Evolutionary conservation across 306 rosid species (phyloP).

Genomic region (Prunus mume): DNA sequence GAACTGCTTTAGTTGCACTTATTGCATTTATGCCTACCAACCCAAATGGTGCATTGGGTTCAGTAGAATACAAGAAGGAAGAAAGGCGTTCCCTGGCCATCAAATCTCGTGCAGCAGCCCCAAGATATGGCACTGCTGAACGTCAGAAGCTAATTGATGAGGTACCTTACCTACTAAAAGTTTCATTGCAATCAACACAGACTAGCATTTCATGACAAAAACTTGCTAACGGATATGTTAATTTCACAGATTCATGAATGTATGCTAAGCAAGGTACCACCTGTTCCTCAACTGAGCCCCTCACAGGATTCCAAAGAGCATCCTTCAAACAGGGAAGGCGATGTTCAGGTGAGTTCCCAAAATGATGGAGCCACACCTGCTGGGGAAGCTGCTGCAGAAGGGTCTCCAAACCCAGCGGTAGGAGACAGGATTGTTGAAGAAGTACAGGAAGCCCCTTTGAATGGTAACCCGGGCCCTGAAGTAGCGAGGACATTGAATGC

Average conservation of each 20-base stretch:
- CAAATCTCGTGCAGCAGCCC: slow-evolving; percentile 81
- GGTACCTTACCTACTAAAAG: slow-evolving; percentile 22
- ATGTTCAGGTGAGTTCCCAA: slow-evolving; percentile 33
- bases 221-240: neutral
- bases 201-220: neutral
- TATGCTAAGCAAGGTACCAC: slow-evolving; percentile 76
- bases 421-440: slow-evolving; percentile 59
- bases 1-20: slow-evolving; percentile 93
- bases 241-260: slow-evolving; percentile 72
- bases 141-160: slow-evolving; percentile 81
- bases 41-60: slow-evolving; percentile 94
- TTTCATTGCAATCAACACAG: neutral
- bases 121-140: slow-evolving; percentile 71
- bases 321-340: slow-evolving; percentile 33
- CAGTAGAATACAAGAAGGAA: slow-evolving; percentile 87
- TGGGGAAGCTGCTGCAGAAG: slow-evolving; percentile 39
- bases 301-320: slow-evolving; percentile 44
- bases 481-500: slow-evolving; percentile 35
- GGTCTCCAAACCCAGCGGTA: slow-evolving; percentile 28
- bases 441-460: slow-evolving; percentile 33
- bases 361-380: slow-evolving; percentile 36
- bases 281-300: slow-evolving; percentile 55
- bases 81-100: slow-evolving; percentile 75
- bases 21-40: slow-evolving; percentile 98
- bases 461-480: slow-evolving; percentile 34